Conservation (phyloP, 108 stramenopile genomes). For the Cyclostephanos invisitatus region DNA sequence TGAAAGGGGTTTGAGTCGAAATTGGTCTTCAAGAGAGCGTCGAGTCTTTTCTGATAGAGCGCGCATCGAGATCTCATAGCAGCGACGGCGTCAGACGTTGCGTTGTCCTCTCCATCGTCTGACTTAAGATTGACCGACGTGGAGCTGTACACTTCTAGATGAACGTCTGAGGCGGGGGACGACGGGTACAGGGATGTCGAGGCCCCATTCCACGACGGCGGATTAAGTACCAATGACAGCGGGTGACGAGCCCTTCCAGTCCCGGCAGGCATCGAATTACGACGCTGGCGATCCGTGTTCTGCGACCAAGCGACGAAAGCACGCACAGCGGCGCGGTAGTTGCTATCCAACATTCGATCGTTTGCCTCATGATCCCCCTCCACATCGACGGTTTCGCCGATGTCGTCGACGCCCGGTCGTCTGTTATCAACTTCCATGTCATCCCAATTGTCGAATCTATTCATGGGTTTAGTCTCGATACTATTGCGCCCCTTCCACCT, state of each 20-base stretch:
- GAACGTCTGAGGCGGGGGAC: constrained; percentile 49
- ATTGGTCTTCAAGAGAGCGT: constrained; percentile 29
- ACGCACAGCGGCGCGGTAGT: neutral
- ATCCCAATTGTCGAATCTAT: constrained; percentile 5
- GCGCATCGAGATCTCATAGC: constrained; percentile 31
- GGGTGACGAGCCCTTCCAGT: constrained; percentile 1
- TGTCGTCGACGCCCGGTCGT: neutral
- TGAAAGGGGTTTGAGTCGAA: constrained; percentile 53
- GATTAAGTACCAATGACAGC: neutral
- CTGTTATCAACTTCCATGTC: neutral
- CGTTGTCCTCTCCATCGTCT: constrained; percentile 7
- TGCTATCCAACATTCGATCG: neutral
- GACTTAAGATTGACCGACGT: constrained; percentile 31
- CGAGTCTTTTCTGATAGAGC: constrained; percentile 51
- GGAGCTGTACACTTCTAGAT: constrained; percentile 60
- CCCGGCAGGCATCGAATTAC: neutral
- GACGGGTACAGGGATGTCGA: neutral
- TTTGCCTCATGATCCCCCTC: neutral
- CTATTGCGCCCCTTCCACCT: constrained; percentile 10
- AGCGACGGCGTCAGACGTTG: constrained; percentile 2
- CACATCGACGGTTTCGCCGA: neutral
- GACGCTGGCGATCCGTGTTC: neutral
- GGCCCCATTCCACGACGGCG: neutral
- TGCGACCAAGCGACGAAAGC: neutral
- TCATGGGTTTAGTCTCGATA: neutral